These are phyloP conservation scores for Mortierella antarctica DNA, from an alignment of 192 early-diverging fungal species.

Conservation along the genomic window DNA sequence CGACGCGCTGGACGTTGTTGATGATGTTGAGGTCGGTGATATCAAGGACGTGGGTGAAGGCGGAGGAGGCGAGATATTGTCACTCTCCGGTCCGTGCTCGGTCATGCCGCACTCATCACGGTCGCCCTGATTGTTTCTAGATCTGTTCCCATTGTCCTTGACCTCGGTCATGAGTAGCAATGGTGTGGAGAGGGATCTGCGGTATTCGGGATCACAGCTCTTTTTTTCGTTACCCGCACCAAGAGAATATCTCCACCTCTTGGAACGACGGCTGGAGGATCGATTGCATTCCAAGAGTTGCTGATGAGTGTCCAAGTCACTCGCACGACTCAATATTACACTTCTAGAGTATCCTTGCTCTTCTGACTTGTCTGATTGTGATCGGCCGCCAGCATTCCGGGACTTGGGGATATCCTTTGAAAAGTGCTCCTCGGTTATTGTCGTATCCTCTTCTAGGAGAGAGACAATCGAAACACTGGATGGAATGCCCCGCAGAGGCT, in stretches of 20 bases:
- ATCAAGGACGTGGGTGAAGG: neutral
- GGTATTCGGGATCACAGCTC: neutral
- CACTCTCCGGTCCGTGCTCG: constrained; percentile 1
- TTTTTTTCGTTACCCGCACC: constrained; percentile 5
- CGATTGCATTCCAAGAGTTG: neutral
- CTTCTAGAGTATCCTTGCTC: too few relatives aligned
- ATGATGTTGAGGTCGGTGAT: constrained; percentile 14
- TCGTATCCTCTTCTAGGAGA: constrained; percentile 5
- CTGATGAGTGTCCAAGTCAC: constrained; percentile 22
- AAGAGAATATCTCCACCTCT: constrained; percentile 14
- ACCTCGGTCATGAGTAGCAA: constrained; percentile 1
- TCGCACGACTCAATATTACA: constrained; percentile 18
- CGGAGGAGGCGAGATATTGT: constrained; percentile 28
- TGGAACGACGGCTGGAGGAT: constrained; percentile 5
- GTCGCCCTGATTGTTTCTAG: neutral
- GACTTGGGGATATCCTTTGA: too few relatives aligned
- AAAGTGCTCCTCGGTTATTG: neutral
- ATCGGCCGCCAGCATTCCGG: too few relatives aligned
- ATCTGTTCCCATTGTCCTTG: neutral
- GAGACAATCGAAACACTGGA: constrained; percentile 29
- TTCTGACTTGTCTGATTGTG: too few relatives aligned
- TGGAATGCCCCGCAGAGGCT: constrained; percentile 13
- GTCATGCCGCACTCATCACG: neutral
- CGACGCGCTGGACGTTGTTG: neutral
- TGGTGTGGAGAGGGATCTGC: constrained; percentile 34